Base-by-base conservation (phyloP, 148 eudicot genomes). In the Arctostaphylos glauca region DNA sequence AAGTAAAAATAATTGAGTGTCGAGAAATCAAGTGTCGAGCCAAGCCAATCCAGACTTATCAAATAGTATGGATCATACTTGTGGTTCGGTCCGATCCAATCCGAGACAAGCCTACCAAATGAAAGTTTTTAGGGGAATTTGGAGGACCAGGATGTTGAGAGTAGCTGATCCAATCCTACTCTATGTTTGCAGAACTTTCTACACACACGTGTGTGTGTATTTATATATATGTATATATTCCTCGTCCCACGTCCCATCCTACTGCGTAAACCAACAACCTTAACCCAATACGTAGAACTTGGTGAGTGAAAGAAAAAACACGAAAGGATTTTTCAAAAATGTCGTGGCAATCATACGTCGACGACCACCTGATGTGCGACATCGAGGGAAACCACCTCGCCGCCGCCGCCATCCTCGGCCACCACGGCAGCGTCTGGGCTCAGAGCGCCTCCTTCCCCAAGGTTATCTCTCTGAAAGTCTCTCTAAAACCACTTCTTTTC, bases 311-410 rank as follows among this genome's bases (percentile, higher is more conserved):
- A 43, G 12, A 79, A 53, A n/a, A 9, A 47, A 16, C 3, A 23
- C 3, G 12, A 41, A 41, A 41, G 14, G 74, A 6, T 70, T 70
- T 70, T 44, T 68, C 44, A 70, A 85, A 81, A 78, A 85, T 88
- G 90, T 88, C 90, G 81, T 88, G 90, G 90, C 90, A 88, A 84
- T 10, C 86, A 9, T 88, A 88, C 80, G 90, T 88, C 3, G 90
- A 88, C 68, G 90, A 88, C 14, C 90, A 88, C 82, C 81, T 88
- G 83, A 78, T 88, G 88, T 88, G 90, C 85, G 90, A 88, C 43
- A 80, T 83, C 38, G 90, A 88, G 9, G 90, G 90, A 15, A 82
- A 81, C 76, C 86, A 74, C 16, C 90, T 88, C 84, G 25, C 88
- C 58, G 81, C 86, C 71, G 84, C 90, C 62, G 88, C 90, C 38